A percentile compares a stretch with the other conserved stretches of the same genome.
phyloP scores from a whole-genome alignment of 129 eudicot species.

The Pulicaria dysenterica region DNA sequence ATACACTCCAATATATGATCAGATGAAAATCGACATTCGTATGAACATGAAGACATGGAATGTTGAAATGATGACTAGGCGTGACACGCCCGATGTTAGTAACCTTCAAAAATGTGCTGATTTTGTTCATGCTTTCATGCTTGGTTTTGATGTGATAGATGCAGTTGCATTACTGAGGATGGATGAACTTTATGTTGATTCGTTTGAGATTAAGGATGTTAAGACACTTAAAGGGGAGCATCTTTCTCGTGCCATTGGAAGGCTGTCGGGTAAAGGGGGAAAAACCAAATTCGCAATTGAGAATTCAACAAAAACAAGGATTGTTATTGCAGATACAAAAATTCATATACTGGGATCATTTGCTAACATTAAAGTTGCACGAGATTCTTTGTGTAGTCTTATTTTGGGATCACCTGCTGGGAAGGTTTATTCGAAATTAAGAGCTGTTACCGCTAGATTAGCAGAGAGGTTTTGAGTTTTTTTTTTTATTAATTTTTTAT shows the following conservation, averaged over 20 bases:
- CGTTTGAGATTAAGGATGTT: constrained; percentile 78
- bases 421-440: constrained; percentile 69
- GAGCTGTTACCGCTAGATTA: constrained; percentile 65
- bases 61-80: constrained; percentile 67
- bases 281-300: constrained; percentile 73
- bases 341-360: constrained; percentile 79
- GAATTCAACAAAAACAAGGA: constrained; percentile 73
- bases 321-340: constrained; percentile 74
- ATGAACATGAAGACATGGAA: constrained; percentile 68
- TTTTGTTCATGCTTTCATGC: constrained; percentile 79
- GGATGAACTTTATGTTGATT: constrained; percentile 82
- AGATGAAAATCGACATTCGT: constrained; percentile 80
- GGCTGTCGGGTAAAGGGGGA: constrained; percentile 80
- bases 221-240: constrained; percentile 73
- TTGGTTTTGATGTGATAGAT: constrained; percentile 70
- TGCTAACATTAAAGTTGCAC: constrained; percentile 68
- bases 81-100: constrained; percentile 74
- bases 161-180: constrained; percentile 62
- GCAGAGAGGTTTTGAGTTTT: constrained; percentile 62
- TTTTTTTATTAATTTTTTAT: background rate
- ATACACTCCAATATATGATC: constrained; percentile 60
- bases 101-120: constrained; percentile 82
- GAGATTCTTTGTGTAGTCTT: constrained; percentile 69
- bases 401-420: constrained; percentile 74
- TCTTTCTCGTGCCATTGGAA: constrained; percentile 71